phyloP scores from a whole-genome alignment of 257 asterid genomes.

The Orobanche coerulescens region DNA sequence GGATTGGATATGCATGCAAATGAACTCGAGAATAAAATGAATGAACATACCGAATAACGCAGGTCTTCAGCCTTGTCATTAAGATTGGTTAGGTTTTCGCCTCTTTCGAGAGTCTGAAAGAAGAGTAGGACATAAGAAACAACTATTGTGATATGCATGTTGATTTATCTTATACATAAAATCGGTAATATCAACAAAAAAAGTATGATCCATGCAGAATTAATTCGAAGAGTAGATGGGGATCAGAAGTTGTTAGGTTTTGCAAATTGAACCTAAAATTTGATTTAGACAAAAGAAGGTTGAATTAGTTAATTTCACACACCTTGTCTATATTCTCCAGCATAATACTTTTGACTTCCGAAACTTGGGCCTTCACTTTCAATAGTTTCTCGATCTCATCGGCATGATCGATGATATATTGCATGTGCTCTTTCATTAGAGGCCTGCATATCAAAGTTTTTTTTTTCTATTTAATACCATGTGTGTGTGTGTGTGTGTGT shows the following conservation, averaged over 20 bases:
- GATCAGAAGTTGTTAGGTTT: too few species aligned
- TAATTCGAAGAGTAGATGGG: too few species aligned
- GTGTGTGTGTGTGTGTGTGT: too few species aligned
- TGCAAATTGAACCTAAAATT: too few species aligned
- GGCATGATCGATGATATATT: slow-evolving; percentile 77
- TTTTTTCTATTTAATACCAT: neutral
- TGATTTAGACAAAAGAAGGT: too few species aligned
- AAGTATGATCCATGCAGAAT: too few species aligned
- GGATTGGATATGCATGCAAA: neutral
- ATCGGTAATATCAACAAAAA: too few species aligned
- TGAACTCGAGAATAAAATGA: slow-evolving; percentile 5
- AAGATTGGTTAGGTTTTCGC: slow-evolving; percentile 56
- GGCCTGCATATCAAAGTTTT: slow-evolving; percentile 39
- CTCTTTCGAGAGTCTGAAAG: slow-evolving; percentile 72
- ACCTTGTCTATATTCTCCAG: slow-evolving; percentile 88
- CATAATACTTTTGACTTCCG: slow-evolving; percentile 85
- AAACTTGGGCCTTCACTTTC: slow-evolving; percentile 87
- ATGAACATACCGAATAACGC: slow-evolving; percentile 52
- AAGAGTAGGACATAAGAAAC: neutral
- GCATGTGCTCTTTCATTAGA: slow-evolving; percentile 86
- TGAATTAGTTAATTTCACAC: slow-evolving; percentile 17
- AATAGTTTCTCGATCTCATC: slow-evolving; percentile 84
- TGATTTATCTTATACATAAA: too few species aligned
- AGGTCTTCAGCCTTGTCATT: slow-evolving; percentile 65
- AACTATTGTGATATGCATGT: neutral